phyloP scores from a whole-genome alignment of 345 rosid species.

The Salix viminalis region DNA sequence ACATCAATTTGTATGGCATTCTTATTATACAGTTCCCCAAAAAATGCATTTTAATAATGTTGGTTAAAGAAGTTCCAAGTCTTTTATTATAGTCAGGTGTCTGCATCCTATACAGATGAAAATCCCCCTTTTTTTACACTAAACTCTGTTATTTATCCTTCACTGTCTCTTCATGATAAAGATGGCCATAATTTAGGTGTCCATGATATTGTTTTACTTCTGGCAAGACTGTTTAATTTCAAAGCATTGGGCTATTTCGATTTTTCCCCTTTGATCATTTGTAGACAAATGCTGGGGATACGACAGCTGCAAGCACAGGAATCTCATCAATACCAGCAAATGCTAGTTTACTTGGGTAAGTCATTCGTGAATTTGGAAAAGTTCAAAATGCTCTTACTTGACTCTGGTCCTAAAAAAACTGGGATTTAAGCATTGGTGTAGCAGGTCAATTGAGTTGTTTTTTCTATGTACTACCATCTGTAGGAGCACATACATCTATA shows the following conservation, averaged over 20 bases:
- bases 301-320: conserved; percentile 41
- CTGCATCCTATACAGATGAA: not conserved
- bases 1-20: not conserved
- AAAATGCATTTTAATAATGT: not conserved
- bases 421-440: not conserved
- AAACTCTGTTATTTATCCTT: not conserved
- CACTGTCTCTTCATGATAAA: not conserved
- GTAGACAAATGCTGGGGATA: conserved; percentile 61
- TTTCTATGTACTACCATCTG: not conserved
- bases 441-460: not conserved
- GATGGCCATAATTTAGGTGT: not conserved
- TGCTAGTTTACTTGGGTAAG: conserved; percentile 89
- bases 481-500: not conserved
- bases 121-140: too few species aligned
- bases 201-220: not conserved
- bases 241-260: conserved; percentile 9
- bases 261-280: conserved; percentile 10
- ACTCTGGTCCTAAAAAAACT: not conserved
- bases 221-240: not conserved
- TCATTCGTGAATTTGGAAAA: conserved; percentile 4
- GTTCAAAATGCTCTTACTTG: not conserved
- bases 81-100: not conserved
- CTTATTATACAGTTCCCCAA: not conserved
- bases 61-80: not conserved
- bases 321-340: conserved; percentile 76